Conservation (phyloP, 306 rosid genomes). For the Cucurbita ficifolia region DNA sequence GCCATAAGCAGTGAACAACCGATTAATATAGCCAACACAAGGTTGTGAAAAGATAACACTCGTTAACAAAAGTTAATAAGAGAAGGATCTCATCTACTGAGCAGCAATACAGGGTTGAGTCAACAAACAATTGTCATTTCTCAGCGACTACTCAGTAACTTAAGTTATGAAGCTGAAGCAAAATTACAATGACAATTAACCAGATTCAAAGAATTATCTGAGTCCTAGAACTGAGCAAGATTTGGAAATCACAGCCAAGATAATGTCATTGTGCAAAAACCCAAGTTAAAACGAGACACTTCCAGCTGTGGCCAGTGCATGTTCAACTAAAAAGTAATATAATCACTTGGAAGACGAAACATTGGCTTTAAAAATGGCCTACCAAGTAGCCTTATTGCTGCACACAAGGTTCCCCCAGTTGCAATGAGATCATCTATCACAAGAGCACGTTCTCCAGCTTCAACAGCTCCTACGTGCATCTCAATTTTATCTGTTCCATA, state of each 20-base stretch:
- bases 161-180: background rate
- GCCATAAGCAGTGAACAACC: constrained; percentile 11
- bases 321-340: background rate
- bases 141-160: background rate
- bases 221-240: background rate
- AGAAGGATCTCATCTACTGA: background rate
- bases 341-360: background rate
- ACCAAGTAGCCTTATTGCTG: constrained; percentile 92
- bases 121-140: background rate
- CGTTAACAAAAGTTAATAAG: background rate
- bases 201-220: background rate
- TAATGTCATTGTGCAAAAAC: background rate
- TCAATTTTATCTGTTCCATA: constrained; percentile 91
- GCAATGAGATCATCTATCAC: constrained; percentile 95
- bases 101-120: background rate
- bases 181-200: background rate
- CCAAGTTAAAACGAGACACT: background rate
- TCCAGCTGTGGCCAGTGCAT: background rate
- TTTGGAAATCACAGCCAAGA: background rate
- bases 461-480: constrained; percentile 96
- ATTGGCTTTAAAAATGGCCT: background rate
- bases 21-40: background rate
- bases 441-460: constrained; percentile 80
- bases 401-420: constrained; percentile 86
- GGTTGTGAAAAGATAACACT: background rate